Conservation (phyloP, 106 monocot genomes). For the Iris macrosiphon region DNA sequence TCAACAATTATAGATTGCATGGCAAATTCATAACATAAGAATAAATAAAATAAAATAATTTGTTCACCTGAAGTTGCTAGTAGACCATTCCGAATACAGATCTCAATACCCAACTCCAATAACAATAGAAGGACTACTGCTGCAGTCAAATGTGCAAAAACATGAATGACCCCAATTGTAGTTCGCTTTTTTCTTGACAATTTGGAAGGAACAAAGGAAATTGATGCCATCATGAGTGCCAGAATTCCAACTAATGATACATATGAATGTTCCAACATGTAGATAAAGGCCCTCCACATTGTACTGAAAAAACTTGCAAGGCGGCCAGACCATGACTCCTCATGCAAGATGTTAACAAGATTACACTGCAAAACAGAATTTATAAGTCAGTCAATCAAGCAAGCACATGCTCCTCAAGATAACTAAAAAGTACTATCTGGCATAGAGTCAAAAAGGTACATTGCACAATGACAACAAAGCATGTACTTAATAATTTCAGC, state of each 20-base stretch:
- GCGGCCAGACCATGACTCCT: slow-evolving; percentile 63
- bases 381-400: neutral
- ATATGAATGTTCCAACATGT: slow-evolving; percentile 75
- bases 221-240: slow-evolving; percentile 35
- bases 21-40: neutral
- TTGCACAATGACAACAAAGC: no score
- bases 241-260: slow-evolving; percentile 55
- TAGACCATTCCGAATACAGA: slow-evolving; percentile 69
- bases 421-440: no score
- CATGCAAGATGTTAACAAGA: slow-evolving; percentile 53
- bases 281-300: slow-evolving; percentile 52
- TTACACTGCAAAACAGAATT: slow-evolving; percentile 58
- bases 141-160: slow-evolving; percentile 59
- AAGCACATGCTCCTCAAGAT: no score
- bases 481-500: no score
- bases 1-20: neutral
- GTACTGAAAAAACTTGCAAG: slow-evolving; percentile 44
- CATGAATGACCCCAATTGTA: slow-evolving; percentile 67
- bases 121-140: slow-evolving; percentile 74
- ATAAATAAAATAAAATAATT: neutral
- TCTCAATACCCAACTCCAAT: slow-evolving; percentile 75
- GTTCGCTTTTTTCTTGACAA: slow-evolving; percentile 51
- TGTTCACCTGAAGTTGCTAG: slow-evolving; percentile 73
- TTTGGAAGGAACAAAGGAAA: slow-evolving; percentile 74
- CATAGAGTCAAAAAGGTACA: no score